These are phyloP conservation scores for Fusarium sp. DNA, from an alignment of 2,329 filamentous ascomycete genomes.

Conservation along the genomic window DNA sequence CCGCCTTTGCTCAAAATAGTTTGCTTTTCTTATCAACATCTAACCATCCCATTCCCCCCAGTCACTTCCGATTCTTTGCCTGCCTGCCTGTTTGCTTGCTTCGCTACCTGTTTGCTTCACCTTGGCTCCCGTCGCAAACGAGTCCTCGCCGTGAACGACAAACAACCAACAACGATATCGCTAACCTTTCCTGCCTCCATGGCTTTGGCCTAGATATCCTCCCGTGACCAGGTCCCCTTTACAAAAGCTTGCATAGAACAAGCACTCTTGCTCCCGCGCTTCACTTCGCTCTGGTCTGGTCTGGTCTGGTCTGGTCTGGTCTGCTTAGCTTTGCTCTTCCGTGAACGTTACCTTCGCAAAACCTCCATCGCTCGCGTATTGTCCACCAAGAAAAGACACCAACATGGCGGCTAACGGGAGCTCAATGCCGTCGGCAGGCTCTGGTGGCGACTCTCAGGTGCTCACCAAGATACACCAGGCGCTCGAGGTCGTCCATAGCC, in stretches of 20 bases:
- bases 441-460: conserved; percentile 56
- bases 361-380: conserved; percentile 18
- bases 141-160: conserved; percentile 11
- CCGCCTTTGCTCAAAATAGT: conserved; percentile 13
- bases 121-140: conserved; percentile 32
- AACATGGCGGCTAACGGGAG: conserved; percentile 53
- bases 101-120: conserved; percentile 9
- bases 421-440: conserved; percentile 46
- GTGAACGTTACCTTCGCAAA: conserved; percentile 21
- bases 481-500: conserved; percentile 86
- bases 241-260: conserved; percentile 37
- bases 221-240: conserved; percentile 22
- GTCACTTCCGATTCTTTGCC: conserved; percentile 2
- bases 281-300: background rate
- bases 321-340: conserved; percentile 14
- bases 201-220: conserved; percentile 28
- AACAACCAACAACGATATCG: conserved; percentile 15
- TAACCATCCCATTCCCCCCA: background rate
- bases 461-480: conserved; percentile 82
- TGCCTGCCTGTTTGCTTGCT: conserved; percentile 19
- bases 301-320: too few relatives aligned
- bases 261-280: conserved; percentile 27
- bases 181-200: conserved; percentile 22
- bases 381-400: conserved; percentile 28
- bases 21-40: conserved; percentile 15